Conservation (phyloP, 1,139 yeast species). For the Pneumocystis sp. region DNA sequence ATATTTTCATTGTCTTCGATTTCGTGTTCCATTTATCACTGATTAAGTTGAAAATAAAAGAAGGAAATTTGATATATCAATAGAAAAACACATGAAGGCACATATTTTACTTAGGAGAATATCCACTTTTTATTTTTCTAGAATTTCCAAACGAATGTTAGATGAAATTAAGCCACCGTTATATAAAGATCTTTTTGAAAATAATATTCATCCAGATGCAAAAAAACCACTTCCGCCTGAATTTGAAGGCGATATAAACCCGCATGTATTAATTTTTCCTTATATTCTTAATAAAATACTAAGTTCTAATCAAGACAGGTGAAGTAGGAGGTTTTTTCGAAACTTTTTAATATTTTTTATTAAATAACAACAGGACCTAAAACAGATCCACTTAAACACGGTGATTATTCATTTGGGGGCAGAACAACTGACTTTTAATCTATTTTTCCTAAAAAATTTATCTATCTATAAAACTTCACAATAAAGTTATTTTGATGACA, state of each 20-base stretch:
- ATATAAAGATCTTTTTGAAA: background rate
- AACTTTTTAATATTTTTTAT: background rate
- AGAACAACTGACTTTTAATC: constrained; percentile 78
- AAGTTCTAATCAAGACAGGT: constrained; percentile 30
- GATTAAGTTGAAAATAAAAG: background rate
- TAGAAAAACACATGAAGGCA: background rate
- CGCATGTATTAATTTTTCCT: constrained; percentile 23
- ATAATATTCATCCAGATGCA: constrained; percentile 46
- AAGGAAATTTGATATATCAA: background rate
- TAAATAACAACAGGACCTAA: constrained; percentile 47
- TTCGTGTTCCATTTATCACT: background rate
- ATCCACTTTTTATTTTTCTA: background rate
- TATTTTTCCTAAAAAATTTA: background rate
- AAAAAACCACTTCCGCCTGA: constrained; percentile 68
- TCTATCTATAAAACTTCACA: background rate
- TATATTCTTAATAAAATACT: background rate
- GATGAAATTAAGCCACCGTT: background rate
- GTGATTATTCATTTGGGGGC: constrained; percentile 92
- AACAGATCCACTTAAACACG: constrained; percentile 86
- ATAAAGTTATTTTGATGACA: background rate
- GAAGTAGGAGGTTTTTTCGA: constrained; percentile 50
- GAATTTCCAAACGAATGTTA: background rate
- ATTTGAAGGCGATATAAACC: constrained; percentile 88
- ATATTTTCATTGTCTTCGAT: background rate
- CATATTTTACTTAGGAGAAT: background rate